A percentile compares a stretch with the other conserved stretches of the same genome.
phyloP scores from a whole-genome alignment of 306 rosid species.

The Rosa chinensis region DNA sequence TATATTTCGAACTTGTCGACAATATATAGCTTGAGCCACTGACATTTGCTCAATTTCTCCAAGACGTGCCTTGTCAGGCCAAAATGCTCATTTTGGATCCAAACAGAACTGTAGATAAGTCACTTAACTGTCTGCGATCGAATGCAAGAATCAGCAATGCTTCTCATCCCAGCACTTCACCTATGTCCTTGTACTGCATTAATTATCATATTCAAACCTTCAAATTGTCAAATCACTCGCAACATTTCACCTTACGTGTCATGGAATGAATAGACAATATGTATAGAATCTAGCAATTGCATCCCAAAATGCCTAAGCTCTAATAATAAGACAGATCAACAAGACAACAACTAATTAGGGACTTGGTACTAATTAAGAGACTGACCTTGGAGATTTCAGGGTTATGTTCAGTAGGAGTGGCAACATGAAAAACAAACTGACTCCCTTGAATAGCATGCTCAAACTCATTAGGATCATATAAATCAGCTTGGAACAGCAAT shows the following conservation, averaged over 20 bases:
- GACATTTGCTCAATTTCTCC: too few species aligned
- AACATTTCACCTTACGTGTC: neutral
- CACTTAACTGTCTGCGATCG: conserved; percentile 41
- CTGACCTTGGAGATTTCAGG: conserved; percentile 36
- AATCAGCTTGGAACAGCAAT: conserved; percentile 42
- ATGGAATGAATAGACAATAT: too few species aligned
- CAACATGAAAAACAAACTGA: conserved; percentile 51
- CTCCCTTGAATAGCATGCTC: conserved; percentile 42
- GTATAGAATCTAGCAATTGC: too few species aligned
- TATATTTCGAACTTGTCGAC: too few species aligned
- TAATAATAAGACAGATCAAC: too few species aligned
- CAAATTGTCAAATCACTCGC: neutral
- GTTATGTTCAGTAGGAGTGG: conserved; percentile 36
- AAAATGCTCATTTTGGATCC: too few species aligned
- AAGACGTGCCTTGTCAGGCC: too few species aligned
- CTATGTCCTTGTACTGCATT: conserved; percentile 31
- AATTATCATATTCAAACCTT: neutral
- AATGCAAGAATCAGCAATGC: conserved; percentile 34
- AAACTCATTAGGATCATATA: conserved; percentile 35
- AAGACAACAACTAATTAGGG: too few species aligned
- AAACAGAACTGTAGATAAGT: conserved; percentile 31
- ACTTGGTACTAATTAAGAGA: neutral
- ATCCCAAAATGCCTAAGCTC: too few species aligned
- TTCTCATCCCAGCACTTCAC: conserved; percentile 36
- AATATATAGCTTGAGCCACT: too few species aligned